Evolutionary conservation across 2,329 filamentous ascomycete species (phyloP), one percentile per base, ranked within the genome.

Genomic region (Pseudogymnoascus verrucosus): DNA sequence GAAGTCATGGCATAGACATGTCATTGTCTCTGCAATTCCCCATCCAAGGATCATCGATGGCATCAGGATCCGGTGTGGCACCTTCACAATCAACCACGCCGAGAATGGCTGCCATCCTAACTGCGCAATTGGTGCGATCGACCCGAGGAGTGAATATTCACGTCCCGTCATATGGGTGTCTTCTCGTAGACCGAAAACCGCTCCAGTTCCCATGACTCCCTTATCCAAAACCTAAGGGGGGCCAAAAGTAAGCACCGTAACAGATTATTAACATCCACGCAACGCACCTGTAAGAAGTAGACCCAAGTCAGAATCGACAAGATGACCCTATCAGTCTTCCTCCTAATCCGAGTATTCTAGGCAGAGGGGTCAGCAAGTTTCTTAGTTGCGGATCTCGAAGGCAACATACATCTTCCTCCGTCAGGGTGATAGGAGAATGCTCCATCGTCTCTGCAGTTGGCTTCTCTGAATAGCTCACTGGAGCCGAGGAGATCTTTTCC

Each of bases 71-170:
- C 82, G 82, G 0, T 79, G 81, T 0, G 82, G 83, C 0, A 83
- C 67, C 67, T 82, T 81, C 28, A 84, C 81, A 0, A 84, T 76
- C 4, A 82, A 68, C 63, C 78, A 78, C 0, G 83, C 82, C 4
- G 83, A 77, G 0, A 83, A 73, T 1, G 82, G 81, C 68, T 86
- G 83, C 76, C 84, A 81, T 11, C 84, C 74, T 7, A 86, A 77
- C 69, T 85, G 82, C 0, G 83, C 83, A n/a, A 85, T 74, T 68
- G 83, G 87, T 12, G 87, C 75, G 61, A 87, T 80, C 1, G 82
- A 85, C 0, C 83, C 82, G 0, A 87, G 79, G 84, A 84, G 87
- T 1, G 84, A 86, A 71, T 80, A 77, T 63, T 83, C 74, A 34
- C 76, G 71, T 16, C 77, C 79, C n/a, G 76, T 72, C 6, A 83